phyloP scores from a whole-genome alignment of 2,329 filamentous ascomycete species.

The Monosporascus sp. region DNA sequence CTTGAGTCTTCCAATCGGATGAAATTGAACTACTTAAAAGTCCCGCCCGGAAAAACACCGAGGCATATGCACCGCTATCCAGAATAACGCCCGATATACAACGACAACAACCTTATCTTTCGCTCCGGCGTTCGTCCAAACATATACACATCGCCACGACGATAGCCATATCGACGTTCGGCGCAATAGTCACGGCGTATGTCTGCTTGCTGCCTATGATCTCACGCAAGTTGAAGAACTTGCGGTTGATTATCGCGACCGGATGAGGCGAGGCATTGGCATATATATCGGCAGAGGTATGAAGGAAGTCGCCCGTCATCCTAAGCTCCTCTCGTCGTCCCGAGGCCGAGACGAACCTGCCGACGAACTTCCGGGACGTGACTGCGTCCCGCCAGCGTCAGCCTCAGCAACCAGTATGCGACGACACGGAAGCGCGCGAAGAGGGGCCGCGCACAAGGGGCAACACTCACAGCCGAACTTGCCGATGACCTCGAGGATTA shows the following conservation, averaged over 20 bases:
- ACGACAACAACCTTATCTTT: too few relatives aligned
- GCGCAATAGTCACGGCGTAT: too few relatives aligned
- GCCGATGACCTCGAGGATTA: slow-evolving; percentile 51
- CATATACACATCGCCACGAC: too few relatives aligned
- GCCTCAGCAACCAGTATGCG: background rate
- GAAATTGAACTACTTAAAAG: too few relatives aligned
- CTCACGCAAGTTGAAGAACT: slow-evolving; percentile 53
- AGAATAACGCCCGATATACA: too few relatives aligned
- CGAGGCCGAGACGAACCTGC: slow-evolving; percentile 48
- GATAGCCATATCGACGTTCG: too few relatives aligned
- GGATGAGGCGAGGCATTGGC: slow-evolving; percentile 46
- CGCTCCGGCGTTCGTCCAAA: too few relatives aligned
- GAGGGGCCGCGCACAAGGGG: background rate
- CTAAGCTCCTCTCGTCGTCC: slow-evolving; percentile 41
- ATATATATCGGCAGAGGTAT: slow-evolving; percentile 52
- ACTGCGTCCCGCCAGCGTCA: slow-evolving; percentile 31
- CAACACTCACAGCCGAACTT: slow-evolving; percentile 43
- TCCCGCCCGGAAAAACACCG: too few relatives aligned
- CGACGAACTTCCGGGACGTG: slow-evolving; percentile 47
- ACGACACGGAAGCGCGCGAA: too few relatives aligned
- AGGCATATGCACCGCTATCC: too few relatives aligned
- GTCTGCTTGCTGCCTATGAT: too few relatives aligned
- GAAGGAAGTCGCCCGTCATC: slow-evolving; percentile 59
- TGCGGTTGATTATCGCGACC: slow-evolving; percentile 55
- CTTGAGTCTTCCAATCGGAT: too few relatives aligned